A percentile compares a stretch with the other conserved stretches of the same genome.
Evolutionary conservation across 305 asterid genomes (phyloP).

Genomic region (Nicotiana rustica): DNA sequence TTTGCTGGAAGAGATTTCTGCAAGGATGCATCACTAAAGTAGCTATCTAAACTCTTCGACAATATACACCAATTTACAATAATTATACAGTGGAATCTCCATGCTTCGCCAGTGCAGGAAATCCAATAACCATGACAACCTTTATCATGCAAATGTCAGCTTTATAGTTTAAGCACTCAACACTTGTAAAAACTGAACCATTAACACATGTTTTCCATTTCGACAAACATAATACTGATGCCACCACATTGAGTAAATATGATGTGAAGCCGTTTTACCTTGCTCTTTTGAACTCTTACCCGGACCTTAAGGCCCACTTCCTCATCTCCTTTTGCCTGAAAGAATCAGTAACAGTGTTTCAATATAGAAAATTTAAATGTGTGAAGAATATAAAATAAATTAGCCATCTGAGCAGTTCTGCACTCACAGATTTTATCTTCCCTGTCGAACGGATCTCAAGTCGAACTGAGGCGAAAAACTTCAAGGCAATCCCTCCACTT

Average conservation of each 20-base stretch:
- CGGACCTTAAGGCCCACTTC: conserved; percentile 96
- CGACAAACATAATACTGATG: conserved; percentile 18
- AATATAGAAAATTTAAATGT: conserved; percentile 31
- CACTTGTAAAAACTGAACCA: neutral
- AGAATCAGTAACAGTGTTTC: conserved; percentile 37
- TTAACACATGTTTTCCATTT: neutral
- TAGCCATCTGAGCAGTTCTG: conserved; percentile 37
- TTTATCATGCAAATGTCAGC: conserved; percentile 25
- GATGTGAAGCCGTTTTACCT: conserved; percentile 53
- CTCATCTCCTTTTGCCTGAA: conserved; percentile 92
- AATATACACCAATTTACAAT: neutral
- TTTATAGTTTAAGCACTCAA: conserved; percentile 10
- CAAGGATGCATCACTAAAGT: neutral
- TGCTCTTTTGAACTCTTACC: conserved; percentile 98
- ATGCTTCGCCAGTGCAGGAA: conserved; percentile 4
- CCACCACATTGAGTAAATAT: conserved; percentile 1
- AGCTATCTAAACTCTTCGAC: neutral
- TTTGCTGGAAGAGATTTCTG: neutral
- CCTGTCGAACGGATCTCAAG: conserved; percentile 97
- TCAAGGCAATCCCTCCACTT: conserved; percentile 98
- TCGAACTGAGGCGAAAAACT: conserved; percentile 98
- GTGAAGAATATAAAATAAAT: conserved; percentile 23
- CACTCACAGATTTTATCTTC: conserved; percentile 96
- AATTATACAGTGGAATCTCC: neutral
- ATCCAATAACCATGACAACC: neutral